A percentile compares a stretch with the other conserved stretches of the same genome.
Evolutionary conservation across 345 rosid genomes (phyloP).

Genomic region (Theobroma cacao): DNA sequence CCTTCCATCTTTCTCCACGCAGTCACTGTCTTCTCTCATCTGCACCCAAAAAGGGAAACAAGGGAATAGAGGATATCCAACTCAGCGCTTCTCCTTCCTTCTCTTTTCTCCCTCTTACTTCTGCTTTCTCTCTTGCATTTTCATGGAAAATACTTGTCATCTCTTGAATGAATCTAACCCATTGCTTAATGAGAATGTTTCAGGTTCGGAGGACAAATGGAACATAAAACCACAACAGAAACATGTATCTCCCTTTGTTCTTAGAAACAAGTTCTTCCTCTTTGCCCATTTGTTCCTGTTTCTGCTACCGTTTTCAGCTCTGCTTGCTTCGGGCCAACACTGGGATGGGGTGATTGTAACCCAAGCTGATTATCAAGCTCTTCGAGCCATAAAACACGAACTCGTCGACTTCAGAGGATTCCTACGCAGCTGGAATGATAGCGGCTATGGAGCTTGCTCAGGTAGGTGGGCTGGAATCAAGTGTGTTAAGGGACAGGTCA

Average conservation of each 20-base stretch:
- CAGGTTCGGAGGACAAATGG: neutral
- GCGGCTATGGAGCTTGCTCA: slow-evolving; percentile 62
- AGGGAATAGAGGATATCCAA: neutral
- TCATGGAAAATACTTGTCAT: slow-evolving; percentile 30
- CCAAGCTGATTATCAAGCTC: slow-evolving; percentile 61
- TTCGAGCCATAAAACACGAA: slow-evolving; percentile 64
- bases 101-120: slow-evolving; percentile 8
- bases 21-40: slow-evolving; percentile 1
- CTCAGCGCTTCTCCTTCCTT: neutral
- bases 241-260: neutral
- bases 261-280: slow-evolving; percentile 11
- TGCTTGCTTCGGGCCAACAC: slow-evolving; percentile 41
- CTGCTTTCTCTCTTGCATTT: slow-evolving; percentile 21
- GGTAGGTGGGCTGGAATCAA: slow-evolving; percentile 91
- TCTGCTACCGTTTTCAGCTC: slow-evolving; percentile 31
- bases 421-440: slow-evolving; percentile 71
- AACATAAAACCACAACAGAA: neutral
- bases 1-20: neutral
- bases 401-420: slow-evolving; percentile 65
- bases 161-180: neutral
- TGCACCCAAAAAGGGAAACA: slow-evolving; percentile 12
- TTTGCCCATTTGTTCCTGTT: slow-evolving; percentile 28
- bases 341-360: slow-evolving; percentile 76
- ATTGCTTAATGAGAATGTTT: neutral
- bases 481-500: slow-evolving; percentile 80